These are phyloP conservation scores for Biscogniauxia sp. DNA, from an alignment of 2,329 filamentous ascomycete species.

Conservation along the genomic window DNA sequence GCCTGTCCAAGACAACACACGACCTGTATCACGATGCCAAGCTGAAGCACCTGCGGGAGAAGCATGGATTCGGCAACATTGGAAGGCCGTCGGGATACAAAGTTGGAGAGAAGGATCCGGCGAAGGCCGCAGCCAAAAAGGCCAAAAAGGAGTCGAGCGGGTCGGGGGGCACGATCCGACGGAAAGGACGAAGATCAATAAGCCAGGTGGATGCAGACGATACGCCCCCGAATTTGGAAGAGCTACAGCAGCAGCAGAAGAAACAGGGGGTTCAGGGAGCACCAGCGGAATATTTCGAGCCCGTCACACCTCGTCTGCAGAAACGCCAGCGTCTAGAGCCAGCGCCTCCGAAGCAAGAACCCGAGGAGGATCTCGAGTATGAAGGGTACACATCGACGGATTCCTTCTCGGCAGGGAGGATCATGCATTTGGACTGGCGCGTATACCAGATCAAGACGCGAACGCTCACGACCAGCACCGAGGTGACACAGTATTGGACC, in stretches of 20 bases:
- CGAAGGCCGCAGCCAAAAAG: slow-evolving; percentile 29
- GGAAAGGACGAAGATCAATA: slow-evolving; percentile 30
- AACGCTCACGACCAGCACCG: slow-evolving; percentile 43
- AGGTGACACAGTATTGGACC: slow-evolving; percentile 56
- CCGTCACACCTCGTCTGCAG: slow-evolving; percentile 27
- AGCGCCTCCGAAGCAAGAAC: slow-evolving; percentile 11
- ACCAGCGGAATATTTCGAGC: slow-evolving; percentile 25
- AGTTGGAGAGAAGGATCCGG: slow-evolving; percentile 39
- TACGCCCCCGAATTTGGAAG: slow-evolving; percentile 12
- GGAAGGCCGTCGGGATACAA: slow-evolving; percentile 48
- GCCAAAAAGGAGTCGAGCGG: slow-evolving; percentile 24
- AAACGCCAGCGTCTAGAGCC: slow-evolving; percentile 32
- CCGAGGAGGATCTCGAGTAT: slow-evolving; percentile 39
- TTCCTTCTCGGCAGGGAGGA: slow-evolving; percentile 44
- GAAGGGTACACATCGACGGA: slow-evolving; percentile 52
- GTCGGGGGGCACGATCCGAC: slow-evolving; percentile 14
- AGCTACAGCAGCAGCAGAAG: slow-evolving; percentile 8
- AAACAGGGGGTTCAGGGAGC: slow-evolving; percentile 12
- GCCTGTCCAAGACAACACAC: slow-evolving; percentile 48
- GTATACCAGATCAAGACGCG: slow-evolving; percentile 52
- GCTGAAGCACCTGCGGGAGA: slow-evolving; percentile 45
- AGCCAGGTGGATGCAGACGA: slow-evolving; percentile 31
- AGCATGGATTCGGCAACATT: slow-evolving; percentile 57
- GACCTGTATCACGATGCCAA: slow-evolving; percentile 57
- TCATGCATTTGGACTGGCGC: slow-evolving; percentile 49